These are phyloP conservation scores for Scedosporium aurantiacum DNA, from an alignment of 2,329 filamentous ascomycete genomes.

Conservation along the genomic window DNA sequence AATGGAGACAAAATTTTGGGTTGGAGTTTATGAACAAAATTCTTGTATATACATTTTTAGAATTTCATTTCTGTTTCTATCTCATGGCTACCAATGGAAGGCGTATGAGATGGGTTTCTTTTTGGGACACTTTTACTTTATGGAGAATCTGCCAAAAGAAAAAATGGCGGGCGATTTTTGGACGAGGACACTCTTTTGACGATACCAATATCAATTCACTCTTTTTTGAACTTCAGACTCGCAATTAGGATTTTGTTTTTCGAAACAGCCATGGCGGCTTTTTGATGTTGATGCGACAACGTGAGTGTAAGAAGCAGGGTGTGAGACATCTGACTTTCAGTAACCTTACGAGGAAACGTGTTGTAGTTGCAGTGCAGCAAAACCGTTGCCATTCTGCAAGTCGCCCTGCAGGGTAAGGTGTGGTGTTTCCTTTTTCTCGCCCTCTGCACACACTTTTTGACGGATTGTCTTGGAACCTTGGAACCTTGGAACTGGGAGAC, in stretches of 20 bases:
- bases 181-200: conserved; percentile 1
- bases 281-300: not conserved
- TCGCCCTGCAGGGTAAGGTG: not conserved
- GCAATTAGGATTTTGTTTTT: not conserved
- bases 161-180: not conserved
- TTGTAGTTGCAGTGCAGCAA: not conserved
- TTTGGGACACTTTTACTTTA: too few species aligned
- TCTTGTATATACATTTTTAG: conserved; percentile 5
- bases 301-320: not conserved
- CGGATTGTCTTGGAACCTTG: too few species aligned
- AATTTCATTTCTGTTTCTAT: not conserved
- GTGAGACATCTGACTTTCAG: not conserved
- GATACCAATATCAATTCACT: conserved; percentile 1
- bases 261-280: not conserved
- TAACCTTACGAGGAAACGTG: not conserved
- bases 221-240: not conserved
- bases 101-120: not conserved
- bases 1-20: not conserved
- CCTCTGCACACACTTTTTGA: too few species aligned
- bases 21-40: not conserved
- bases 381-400: not conserved
- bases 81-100: not conserved
- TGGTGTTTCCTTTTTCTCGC: not conserved
- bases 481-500: too few species aligned
- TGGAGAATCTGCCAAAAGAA: not conserved